Conservation (phyloP, 1,284 basidiomycete genomes). For the Fistulina hepatica region DNA sequence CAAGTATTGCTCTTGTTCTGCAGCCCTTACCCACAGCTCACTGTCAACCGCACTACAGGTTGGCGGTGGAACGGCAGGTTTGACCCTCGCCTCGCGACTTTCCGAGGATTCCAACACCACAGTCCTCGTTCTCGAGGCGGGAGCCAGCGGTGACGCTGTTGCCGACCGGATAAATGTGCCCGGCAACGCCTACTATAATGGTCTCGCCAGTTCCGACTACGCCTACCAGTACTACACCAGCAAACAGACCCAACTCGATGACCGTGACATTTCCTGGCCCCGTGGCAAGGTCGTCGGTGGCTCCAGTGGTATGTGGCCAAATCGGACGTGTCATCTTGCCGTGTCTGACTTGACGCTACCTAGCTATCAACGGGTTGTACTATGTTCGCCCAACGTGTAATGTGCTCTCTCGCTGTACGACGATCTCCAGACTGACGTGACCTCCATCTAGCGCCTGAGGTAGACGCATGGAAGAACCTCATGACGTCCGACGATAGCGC, state of each 20-base stretch:
- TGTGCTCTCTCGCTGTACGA: constrained; percentile 41
- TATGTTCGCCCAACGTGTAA: constrained; percentile 11
- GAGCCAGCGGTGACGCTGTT: constrained; percentile 41
- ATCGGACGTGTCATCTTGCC: no score
- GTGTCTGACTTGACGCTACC: no score
- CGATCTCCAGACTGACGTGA: no score
- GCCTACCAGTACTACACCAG: constrained; percentile 21
- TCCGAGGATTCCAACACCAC: constrained; percentile 48
- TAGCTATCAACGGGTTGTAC: constrained; percentile 49
- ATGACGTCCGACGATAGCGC: not conserved
- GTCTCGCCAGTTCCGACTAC: not conserved
- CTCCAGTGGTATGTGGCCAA: no score
- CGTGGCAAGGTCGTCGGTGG: constrained; percentile 30
- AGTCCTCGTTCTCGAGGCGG: constrained; percentile 58
- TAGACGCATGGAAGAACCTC: not conserved
- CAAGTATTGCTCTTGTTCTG: constrained; percentile 11
- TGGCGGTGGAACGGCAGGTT: no score
- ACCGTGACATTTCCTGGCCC: constrained; percentile 19
- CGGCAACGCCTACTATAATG: constrained; percentile 1
- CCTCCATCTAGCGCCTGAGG: no score
- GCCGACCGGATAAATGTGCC: constrained; percentile 27
- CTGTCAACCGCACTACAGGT: no score
- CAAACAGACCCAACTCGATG: constrained; percentile 22
- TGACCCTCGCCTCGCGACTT: constrained; percentile 51
- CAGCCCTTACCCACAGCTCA: no score